Evolutionary conservation across 2,329 filamentous ascomycete species (phyloP).

Genomic region (Monilinia fructicola): DNA sequence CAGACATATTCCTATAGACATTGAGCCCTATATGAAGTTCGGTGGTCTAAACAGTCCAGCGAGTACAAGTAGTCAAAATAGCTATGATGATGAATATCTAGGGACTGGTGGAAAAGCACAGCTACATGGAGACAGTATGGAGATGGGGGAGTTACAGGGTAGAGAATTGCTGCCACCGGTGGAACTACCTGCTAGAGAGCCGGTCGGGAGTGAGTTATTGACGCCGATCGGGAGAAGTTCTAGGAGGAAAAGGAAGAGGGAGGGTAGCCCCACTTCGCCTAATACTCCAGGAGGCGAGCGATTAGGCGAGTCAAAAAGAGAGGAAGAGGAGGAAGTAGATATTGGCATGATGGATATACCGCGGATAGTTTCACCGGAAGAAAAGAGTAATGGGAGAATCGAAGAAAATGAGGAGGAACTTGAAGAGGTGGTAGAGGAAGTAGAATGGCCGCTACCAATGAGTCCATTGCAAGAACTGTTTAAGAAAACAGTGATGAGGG

Average conservation of each 20-base stretch:
- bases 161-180: conserved; percentile 29
- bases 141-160: conserved; percentile 30
- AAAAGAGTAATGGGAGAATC: no score
- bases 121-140: conserved; percentile 31
- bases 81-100: conserved; percentile 23
- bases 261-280: neutral
- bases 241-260: neutral
- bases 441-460: conserved; percentile 32
- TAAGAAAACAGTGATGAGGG: conserved; percentile 31
- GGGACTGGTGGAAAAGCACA: conserved; percentile 27
- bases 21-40: conserved; percentile 1
- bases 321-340: neutral
- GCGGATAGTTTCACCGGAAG: neutral
- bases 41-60: neutral
- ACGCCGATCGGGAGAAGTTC: conserved; percentile 26
- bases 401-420: neutral
- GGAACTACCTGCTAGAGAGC: conserved; percentile 34
- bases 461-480: conserved; percentile 33
- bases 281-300: neutral
- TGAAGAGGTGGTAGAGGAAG: conserved; percentile 16
- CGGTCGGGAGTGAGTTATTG: conserved; percentile 33
- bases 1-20: conserved; percentile 5
- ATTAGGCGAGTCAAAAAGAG: neutral
- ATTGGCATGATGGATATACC: neutral
- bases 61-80: conserved; percentile 9